These are phyloP conservation scores for Pyrus pyrifolia DNA, from an alignment of 306 rosid genomes.

Conservation along the genomic window DNA sequence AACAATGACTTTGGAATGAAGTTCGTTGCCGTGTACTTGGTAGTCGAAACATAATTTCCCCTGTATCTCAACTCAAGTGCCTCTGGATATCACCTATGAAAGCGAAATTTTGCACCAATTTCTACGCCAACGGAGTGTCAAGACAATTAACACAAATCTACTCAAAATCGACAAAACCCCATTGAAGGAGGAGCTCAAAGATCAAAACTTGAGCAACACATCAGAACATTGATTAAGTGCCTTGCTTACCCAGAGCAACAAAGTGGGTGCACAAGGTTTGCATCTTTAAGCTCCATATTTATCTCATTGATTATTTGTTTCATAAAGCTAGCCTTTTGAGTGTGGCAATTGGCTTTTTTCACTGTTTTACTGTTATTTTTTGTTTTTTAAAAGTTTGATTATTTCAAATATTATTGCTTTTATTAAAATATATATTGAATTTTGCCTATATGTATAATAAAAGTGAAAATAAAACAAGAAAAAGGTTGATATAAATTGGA, in stretches of 20 bases:
- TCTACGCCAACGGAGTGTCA: background rate
- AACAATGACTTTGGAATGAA: constrained; percentile 77
- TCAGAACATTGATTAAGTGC: constrained; percentile 10
- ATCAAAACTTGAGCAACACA: constrained; percentile 16
- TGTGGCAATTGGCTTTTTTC: too few species aligned
- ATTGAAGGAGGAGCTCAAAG: background rate
- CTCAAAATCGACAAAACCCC: background rate
- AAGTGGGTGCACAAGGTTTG: background rate
- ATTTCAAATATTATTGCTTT: too few species aligned
- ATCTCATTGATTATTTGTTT: background rate
- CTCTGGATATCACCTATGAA: constrained; percentile 24
- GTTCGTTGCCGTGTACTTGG: constrained; percentile 63
- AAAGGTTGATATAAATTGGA: too few species aligned
- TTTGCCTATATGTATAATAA: too few species aligned
- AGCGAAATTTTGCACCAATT: constrained; percentile 10
- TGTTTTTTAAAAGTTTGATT: too few species aligned
- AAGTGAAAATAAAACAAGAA: background rate
- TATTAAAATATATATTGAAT: too few species aligned
- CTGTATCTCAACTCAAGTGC: constrained; percentile 47
- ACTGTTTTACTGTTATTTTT: too few species aligned
- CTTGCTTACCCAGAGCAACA: background rate
- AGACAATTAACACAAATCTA: background rate
- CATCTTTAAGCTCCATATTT: background rate
- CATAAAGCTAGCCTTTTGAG: too few species aligned
- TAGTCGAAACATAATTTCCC: constrained; percentile 72